Base-by-base conservation (phyloP, 2,329 filamentous ascomycete genomes). In the Cercospora sesami region DNA sequence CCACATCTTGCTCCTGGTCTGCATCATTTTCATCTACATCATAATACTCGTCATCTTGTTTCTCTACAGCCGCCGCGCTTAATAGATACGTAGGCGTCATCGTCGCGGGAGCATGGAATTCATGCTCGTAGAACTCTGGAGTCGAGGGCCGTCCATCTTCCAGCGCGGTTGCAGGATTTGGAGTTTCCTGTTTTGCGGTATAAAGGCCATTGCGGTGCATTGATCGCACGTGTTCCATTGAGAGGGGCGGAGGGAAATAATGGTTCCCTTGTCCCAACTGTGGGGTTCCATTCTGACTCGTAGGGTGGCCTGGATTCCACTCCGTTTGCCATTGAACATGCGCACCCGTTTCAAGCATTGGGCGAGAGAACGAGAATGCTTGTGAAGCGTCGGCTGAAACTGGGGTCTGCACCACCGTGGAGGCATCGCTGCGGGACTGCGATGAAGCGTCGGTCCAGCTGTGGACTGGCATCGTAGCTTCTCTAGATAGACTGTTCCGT, bases 21-120 rank as follows among this genome's bases (percentile, higher is more conserved):
- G 81, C 81, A 0, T 82, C 74, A 63, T 84, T 82, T 0, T 82
- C 81, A 0, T 82, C 74, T 16, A 84, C 79, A 67, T 85, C 83
- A 72, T 79, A 84, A 69, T 84, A 84, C 62, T 84, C 82, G 60
- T 84, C 81, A 65, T 85, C 83, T 60, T 81, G 79, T 28, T 76
- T 76, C 72, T 84, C 82, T 16, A 85, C 75, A 2, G 80, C 80
- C 10, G 79, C 80, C 30, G 77, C 73, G 26, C 74, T 75, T 10
- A 81, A 74, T 21, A 79, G 39, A 28, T 77, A 69, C 5, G 73
- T 77, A 6, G 77, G 69, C 14, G 72, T 71, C 9, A 65, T 42
- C 18, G 60, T 67, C 3, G 66, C 45, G 7, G 66, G 64, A 10
- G 60, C 60, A 30, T 73, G 68, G 16, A 60, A n/a, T 59, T 76